These are phyloP conservation scores for Neonectria magnoliae DNA, from an alignment of 2,329 filamentous ascomycete species.

Conservation along the genomic window DNA sequence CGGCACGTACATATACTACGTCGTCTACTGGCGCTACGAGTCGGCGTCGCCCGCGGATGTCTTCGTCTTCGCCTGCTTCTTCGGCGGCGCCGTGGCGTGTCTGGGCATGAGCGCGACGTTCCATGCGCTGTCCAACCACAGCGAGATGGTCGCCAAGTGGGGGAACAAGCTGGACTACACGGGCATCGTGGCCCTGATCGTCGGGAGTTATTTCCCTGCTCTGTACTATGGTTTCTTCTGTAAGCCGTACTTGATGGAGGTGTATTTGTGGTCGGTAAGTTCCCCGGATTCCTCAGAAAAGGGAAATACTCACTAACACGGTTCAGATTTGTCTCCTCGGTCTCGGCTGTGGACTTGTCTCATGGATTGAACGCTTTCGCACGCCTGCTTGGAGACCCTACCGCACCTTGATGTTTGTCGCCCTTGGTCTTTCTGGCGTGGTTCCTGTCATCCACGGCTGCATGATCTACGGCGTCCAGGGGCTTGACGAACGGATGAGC, in stretches of 20 bases:
- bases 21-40: conserved; percentile 72
- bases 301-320: conserved; percentile 28
- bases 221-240: conserved; percentile 89
- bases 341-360: conserved; percentile 78
- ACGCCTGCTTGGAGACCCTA: conserved; percentile 86
- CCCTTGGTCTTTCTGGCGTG: conserved; percentile 84
- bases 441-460: conserved; percentile 85
- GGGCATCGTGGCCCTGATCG: conserved; percentile 91
- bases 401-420: conserved; percentile 88
- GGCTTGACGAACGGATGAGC: conserved; percentile 78
- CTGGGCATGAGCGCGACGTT: conserved; percentile 86
- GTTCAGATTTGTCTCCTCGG: conserved; percentile 80
- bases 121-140: conserved; percentile 89
- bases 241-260: conserved; percentile 68
- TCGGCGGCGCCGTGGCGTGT: conserved; percentile 76
- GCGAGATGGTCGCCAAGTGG: conserved; percentile 77
- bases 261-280: conserved; percentile 81
- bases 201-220: conserved; percentile 89
- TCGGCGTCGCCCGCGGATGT: conserved; percentile 71
- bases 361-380: conserved; percentile 84
- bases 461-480: conserved; percentile 70
- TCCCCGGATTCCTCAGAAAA: neutral
- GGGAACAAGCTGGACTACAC: conserved; percentile 96
- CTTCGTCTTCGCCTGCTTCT: conserved; percentile 81
- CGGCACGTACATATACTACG: conserved; percentile 63